Conservation (phyloP, 345 rosid species). For the Mangifera indica region DNA sequence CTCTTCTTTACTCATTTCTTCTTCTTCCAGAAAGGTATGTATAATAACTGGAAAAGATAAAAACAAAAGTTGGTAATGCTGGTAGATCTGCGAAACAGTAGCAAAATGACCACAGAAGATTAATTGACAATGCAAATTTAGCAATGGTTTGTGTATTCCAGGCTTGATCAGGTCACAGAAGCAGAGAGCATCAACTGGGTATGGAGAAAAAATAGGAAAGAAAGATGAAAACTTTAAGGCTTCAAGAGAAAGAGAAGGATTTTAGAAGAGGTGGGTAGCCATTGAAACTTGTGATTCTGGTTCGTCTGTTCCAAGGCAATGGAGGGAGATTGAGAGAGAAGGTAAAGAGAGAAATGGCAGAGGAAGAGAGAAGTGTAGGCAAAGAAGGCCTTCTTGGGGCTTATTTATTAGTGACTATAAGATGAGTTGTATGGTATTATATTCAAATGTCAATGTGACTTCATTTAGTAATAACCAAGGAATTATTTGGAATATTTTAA, state of each 20-base stretch:
- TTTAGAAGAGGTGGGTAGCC: conserved; percentile 37
- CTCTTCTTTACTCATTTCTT: conserved; percentile 96
- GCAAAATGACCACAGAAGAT: conserved; percentile 12
- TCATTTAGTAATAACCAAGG: too few relatives aligned
- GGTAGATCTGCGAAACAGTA: conserved; percentile 51
- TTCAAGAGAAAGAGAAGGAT: conserved; percentile 20
- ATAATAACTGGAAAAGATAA: conserved; percentile 11
- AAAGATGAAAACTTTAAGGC: conserved; percentile 13
- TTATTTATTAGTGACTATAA: conserved; percentile 43
- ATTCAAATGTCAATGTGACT: too few relatives aligned
- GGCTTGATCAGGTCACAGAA: conserved; percentile 5
- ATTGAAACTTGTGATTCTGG: conserved; percentile 34
- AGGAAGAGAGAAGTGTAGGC: not conserved
- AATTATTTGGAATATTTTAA: too few relatives aligned
- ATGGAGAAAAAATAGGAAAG: conserved; percentile 16
- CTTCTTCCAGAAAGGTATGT: conserved; percentile 19
- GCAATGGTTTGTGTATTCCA: conserved; percentile 11
- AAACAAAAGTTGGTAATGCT: conserved; percentile 1
- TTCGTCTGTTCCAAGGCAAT: conserved; percentile 51
- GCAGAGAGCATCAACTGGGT: conserved; percentile 1
- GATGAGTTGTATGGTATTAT: not conserved
- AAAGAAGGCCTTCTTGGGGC: not conserved
- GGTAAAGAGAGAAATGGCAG: not conserved
- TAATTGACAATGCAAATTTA: conserved; percentile 11
- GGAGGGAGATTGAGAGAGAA: conserved; percentile 18